These are phyloP conservation scores for Tulasnella sp. DNA, from an alignment of 768 basidiomycete genomes.

Conservation along the genomic window DNA sequence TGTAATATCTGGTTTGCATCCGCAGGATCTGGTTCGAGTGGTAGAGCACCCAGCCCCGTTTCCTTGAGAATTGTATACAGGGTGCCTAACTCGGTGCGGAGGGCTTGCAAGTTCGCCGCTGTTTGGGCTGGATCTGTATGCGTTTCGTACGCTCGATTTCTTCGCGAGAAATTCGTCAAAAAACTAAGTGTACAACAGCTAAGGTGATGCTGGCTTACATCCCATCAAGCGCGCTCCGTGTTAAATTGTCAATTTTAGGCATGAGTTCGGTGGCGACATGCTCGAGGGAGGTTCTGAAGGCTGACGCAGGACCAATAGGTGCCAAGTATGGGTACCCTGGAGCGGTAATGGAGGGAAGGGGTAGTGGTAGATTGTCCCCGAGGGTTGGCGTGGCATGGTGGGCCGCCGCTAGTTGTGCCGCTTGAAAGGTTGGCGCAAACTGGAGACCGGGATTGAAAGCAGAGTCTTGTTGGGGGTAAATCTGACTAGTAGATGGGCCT, in stretches of 20 bases:
- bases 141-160: constrained; percentile 6
- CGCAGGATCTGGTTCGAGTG: neutral
- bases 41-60: constrained; percentile 5
- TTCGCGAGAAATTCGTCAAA: neutral
- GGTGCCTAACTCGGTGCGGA: neutral
- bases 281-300: neutral
- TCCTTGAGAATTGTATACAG: constrained; percentile 4
- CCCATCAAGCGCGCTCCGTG: constrained; percentile 6
- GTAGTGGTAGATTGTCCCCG: too few species aligned
- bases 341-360: too few species aligned
- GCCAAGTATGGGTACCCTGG: too few species aligned
- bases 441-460: too few species aligned
- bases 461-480: too few species aligned
- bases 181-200: neutral
- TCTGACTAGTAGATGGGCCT: too few species aligned
- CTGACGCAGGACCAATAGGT: neutral
- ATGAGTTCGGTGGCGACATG: constrained; percentile 3
- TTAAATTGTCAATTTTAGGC: constrained; percentile 8
- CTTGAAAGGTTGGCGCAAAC: too few species aligned
- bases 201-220: neutral
- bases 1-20: neutral
- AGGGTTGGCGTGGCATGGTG: too few species aligned
- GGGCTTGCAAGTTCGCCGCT: constrained; percentile 3
- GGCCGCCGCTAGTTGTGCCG: too few species aligned
- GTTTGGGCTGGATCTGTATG: constrained; percentile 12